Conservation (phyloP, 805 yeast genomes). For the Priceomyces medius region DNA sequence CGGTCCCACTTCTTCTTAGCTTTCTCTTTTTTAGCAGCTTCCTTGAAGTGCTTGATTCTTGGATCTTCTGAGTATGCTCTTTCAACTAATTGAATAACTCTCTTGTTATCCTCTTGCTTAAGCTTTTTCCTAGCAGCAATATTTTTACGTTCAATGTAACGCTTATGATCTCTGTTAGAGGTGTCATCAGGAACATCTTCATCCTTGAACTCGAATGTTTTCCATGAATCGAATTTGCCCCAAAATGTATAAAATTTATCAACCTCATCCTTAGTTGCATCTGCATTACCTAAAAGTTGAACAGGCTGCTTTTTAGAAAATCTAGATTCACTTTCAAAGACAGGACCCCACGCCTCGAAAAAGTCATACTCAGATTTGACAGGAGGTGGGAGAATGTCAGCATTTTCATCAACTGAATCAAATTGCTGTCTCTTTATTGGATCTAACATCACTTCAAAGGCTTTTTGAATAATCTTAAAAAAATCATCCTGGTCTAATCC, state of each 20-base stretch:
- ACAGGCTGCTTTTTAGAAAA: conserved; percentile 91
- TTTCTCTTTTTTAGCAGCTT: conserved; percentile 90
- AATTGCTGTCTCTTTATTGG: conserved; percentile 85
- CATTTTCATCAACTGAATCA: conserved; percentile 91
- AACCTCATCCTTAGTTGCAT: conserved; percentile 74
- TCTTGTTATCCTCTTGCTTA: conserved; percentile 95
- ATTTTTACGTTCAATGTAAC: conserved; percentile 97
- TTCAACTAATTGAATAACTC: conserved; percentile 81
- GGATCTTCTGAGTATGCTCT: conserved; percentile 91
- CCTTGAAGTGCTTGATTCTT: conserved; percentile 90
- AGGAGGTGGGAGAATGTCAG: conserved; percentile 79
- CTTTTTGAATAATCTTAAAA: conserved; percentile 97
- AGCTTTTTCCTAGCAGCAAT: conserved; percentile 94
- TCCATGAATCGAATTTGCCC: conserved; percentile 97
- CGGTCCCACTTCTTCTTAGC: conserved; percentile 96
- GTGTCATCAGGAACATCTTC: conserved; percentile 99
- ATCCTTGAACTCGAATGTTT: conserved; percentile 95
- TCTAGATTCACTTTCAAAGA: conserved; percentile 85
- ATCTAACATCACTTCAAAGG: conserved; percentile 86
- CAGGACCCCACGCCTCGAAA: conserved; percentile 89
- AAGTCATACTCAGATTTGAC: conserved; percentile 71
- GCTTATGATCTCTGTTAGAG: conserved; percentile 98
- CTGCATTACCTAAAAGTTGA: conserved; percentile 71
- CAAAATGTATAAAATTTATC: conserved; percentile 89
- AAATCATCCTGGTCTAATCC: conserved; percentile 91